These are phyloP conservation scores for Aspergillus eucalypticola DNA, from an alignment of 2,329 filamentous ascomycete genomes.

Conservation along the genomic window DNA sequence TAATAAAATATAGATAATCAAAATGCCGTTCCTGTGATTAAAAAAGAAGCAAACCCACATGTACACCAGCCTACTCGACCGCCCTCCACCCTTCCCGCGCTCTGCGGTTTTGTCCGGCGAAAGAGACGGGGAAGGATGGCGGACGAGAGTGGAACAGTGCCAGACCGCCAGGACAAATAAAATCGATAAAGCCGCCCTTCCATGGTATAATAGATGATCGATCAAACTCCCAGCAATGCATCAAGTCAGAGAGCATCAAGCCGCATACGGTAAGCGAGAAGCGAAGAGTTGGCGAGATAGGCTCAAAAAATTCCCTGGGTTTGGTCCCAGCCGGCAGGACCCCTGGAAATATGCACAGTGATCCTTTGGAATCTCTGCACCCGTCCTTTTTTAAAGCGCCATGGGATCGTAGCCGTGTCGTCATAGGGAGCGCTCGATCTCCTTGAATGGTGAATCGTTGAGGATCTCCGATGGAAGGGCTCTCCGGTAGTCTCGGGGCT, in stretches of 20 bases:
- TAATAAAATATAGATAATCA: slow-evolving; percentile 7
- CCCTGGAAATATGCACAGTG: slow-evolving; percentile 12
- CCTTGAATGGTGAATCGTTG: slow-evolving; percentile 29
- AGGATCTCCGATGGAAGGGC: slow-evolving; percentile 36
- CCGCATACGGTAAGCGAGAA: slow-evolving; percentile 13
- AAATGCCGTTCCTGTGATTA: slow-evolving; percentile 5
- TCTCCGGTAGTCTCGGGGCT: slow-evolving; percentile 41
- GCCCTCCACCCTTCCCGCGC: neutral
- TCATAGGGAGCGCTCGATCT: slow-evolving; percentile 18
- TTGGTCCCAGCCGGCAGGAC: slow-evolving; percentile 23
- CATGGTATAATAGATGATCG: slow-evolving; percentile 24
- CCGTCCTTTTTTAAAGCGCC: neutral
- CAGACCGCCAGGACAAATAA: slow-evolving; percentile 14
- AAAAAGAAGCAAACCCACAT: neutral
- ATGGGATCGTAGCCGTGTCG: slow-evolving; percentile 4
- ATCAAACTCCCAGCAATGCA: slow-evolving; percentile 37
- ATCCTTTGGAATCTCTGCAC: slow-evolving; percentile 6
- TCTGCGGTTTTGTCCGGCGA: neutral
- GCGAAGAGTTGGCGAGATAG: slow-evolving; percentile 12
- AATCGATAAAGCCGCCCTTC: slow-evolving; percentile 26
- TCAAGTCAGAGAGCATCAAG: slow-evolving; percentile 22
- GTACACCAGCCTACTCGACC: neutral
- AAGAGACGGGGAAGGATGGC: slow-evolving; percentile 4
- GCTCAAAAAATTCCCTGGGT: slow-evolving; percentile 9
- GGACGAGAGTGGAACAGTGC: slow-evolving; percentile 5